Base-by-base conservation (phyloP, 768 basidiomycete species). In the Punctularia strigosozonata region DNA sequence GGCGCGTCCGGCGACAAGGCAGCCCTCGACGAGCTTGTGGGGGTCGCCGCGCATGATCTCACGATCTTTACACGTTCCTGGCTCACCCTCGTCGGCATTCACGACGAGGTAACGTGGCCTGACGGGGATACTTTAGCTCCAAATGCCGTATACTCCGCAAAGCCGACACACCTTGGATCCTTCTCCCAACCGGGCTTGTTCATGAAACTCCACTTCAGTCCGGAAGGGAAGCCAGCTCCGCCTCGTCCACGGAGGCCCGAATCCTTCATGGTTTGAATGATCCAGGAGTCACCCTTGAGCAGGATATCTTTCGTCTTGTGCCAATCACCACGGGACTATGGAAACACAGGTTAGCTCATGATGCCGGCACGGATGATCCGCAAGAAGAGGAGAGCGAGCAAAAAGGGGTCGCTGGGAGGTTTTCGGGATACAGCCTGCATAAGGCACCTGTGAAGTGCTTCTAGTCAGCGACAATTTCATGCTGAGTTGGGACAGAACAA, bases 111-210 rank as follows among this genome's bases (percentile, higher is more conserved):
- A 98, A 18, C 94, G 80, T 3, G 92, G 94, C 37, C 91, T 85
- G 37, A 20, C 10, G 19, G n/a, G 24, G n/a, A 31, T 23, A 18
- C 17, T 39, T 25, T 18, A 24, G 28, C 22, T 28, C 18, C 31
- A 24, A 12, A 23, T 3, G 24, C 25, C 20, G 14, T 4, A 18
- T 30, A 24, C 47, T 35, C n/a, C 4, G 25, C 18, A 15, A 21
- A 23, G 20, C 25, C 25, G 15, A 49, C 63, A 42, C 44, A 86
- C 81, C 88, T 69, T 48, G 77, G 77, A 53, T 97, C 94, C 56
- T 86, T 82, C 66, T 98, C 78, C 94, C 94, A 97, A 20, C 80
- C 80, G n/a, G 91, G 92, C 63, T 98, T 99, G 71, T 99, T 98
- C 94, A 98, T 94, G 58, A 90, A 91, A 52, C 81, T 85, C 92